Conservation (phyloP, 2,329 filamentous ascomycete genomes). For the Fusarium sp. region DNA sequence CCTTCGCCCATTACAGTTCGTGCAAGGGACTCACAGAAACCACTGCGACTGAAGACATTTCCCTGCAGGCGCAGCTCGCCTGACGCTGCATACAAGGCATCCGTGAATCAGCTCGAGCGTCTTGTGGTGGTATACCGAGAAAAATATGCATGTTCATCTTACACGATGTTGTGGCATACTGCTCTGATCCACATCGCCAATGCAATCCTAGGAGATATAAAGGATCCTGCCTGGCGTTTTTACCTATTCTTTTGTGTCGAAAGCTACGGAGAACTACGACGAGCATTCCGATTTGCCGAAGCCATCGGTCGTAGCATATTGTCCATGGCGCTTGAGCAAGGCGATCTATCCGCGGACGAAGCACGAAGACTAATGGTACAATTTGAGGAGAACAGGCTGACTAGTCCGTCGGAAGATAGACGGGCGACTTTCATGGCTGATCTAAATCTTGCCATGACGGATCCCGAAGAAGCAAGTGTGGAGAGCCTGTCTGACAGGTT, state of each 20-base stretch:
- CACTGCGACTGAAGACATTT: constrained; percentile 42
- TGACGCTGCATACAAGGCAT: constrained; percentile 46
- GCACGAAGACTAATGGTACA: constrained; percentile 45
- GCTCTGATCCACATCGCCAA: constrained; percentile 52
- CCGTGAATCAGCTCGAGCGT: constrained; percentile 50
- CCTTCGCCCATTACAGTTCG: constrained; percentile 37
- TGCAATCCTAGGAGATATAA: constrained; percentile 45
- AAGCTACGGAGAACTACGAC: constrained; percentile 48
- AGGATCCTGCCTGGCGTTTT: constrained; percentile 45
- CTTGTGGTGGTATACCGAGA: constrained; percentile 50
- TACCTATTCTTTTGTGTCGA: constrained; percentile 52
- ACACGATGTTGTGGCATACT: constrained; percentile 53
- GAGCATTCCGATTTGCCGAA: constrained; percentile 49
- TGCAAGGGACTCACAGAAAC: neutral
- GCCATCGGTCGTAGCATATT: constrained; percentile 47
- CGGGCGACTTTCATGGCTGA: constrained; percentile 51
- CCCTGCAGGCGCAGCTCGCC: constrained; percentile 39
- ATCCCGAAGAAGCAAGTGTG: constrained; percentile 46
- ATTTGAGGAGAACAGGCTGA: constrained; percentile 40
- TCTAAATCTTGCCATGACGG: constrained; percentile 46
- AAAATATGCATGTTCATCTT: constrained; percentile 45
- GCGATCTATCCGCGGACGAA: constrained; percentile 40
- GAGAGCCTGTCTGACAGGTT: constrained; percentile 48
- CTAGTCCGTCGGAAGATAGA: constrained; percentile 36
- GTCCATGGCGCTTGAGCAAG: constrained; percentile 48